Percentiles rank a stretch among this genome's conserved stretches.
Evolutionary conservation across 129 eudicot genomes (phyloP).

Genomic region (Chrysanthemum makinoi): DNA sequence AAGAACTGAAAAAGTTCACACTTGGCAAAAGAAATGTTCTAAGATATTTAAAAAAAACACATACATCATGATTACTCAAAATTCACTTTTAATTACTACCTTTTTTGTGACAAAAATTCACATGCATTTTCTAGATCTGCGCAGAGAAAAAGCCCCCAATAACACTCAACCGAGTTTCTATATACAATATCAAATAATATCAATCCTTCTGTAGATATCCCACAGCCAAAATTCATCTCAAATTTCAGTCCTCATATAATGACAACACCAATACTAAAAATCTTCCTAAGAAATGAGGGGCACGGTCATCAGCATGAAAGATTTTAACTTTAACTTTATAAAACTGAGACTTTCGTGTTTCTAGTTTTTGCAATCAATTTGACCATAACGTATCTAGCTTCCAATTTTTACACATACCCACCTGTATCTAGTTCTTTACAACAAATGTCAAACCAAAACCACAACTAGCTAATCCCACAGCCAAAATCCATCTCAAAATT

Average conservation of each 20-base stretch:
- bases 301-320: not conserved
- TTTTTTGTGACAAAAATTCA: not conserved
- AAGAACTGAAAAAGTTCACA: no score
- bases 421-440: not conserved
- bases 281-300: not conserved
- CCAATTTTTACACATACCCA: not conserved
- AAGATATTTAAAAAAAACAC: not conserved
- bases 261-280: not conserved
- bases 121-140: slow-evolving; percentile 10
- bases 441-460: no score
- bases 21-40: not conserved
- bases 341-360: not conserved
- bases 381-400: slow-evolving; percentile 1
- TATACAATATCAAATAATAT: slow-evolving; percentile 2
- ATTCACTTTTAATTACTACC: not conserved
- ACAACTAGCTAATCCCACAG: not conserved
- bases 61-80: not conserved
- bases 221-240: slow-evolving; percentile 2
- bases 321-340: not conserved
- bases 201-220: not conserved
- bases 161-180: not conserved
- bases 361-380: slow-evolving; percentile 10
- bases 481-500: not conserved
- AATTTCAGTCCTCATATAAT: not conserved
- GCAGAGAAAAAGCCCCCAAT: slow-evolving; percentile 3